Base-by-base conservation (phyloP, 2,329 filamentous ascomycete genomes). In the Zymoseptoria crescenta region DNA sequence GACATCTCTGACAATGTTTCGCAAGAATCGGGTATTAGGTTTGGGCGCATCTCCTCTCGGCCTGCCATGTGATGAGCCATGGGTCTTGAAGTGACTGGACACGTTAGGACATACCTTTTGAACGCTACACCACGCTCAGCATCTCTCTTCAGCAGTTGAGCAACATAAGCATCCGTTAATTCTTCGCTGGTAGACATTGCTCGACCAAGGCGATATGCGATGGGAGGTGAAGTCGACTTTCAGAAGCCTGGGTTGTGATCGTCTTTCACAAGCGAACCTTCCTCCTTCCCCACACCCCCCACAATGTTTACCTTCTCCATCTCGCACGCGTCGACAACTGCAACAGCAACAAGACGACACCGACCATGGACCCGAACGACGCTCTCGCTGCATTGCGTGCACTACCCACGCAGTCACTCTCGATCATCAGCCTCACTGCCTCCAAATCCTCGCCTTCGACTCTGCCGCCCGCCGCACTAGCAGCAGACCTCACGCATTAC, bases 11-110 rank as follows among this genome's bases (percentile, higher is more conserved):
- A 99, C 90, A 58, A 97, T 89, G 68, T 94, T 88, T 59, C 86
- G 86, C 49, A 99, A 77, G 71, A 97, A 97, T 35, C 88, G 83
- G 0, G 89, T 96, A 69, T 99, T 97, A 2, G 93, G 92, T 72
- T 93, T 96, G 0, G 89, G 90, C 63, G 81, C 83, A 64, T 70
- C 65, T 16, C 62, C 59, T 55, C 61, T 56, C 4, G 59, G 61
- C 21, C 58, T 55, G 21, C 56, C 55, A 54, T 49, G 51, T 35
- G 35, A 45, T 45, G 4, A 45, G 35, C 35, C 5, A 45, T 16
- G 54, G 49, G 49, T 56, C 53, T 8, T 64, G 28, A 19, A 61
- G 58, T 8, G 58, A 60, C 20, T 57, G 59, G 7, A 59, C 55
- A 13, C 64, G 87, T 59, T 4, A 45, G 10, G n/a, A 16, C 35